phyloP scores from a whole-genome alignment of 2,329 filamentous ascomycete species.

The Hansfordia pulvinata region DNA sequence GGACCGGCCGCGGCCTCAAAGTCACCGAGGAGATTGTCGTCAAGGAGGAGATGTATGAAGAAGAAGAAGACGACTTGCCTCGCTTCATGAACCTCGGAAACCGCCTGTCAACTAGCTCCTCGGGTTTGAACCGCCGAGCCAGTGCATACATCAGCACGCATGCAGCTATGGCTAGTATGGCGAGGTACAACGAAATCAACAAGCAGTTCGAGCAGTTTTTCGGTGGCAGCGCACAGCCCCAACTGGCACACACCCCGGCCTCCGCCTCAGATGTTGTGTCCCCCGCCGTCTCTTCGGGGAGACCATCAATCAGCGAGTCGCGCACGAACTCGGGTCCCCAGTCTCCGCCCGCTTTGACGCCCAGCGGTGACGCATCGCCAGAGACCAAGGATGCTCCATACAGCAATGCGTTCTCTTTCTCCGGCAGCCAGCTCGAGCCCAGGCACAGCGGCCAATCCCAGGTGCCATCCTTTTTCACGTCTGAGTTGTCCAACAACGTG shows the following conservation, averaged over 20 bases:
- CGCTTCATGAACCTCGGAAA: conserved; percentile 50
- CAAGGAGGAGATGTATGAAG: conserved; percentile 93
- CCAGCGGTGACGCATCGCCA: no score
- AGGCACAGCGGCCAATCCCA: no score
- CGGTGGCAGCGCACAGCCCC: no score
- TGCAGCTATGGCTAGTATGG: conserved; percentile 26
- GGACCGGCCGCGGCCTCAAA: conserved; percentile 69
- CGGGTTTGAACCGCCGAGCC: conserved; percentile 47
- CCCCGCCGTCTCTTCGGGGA: no score
- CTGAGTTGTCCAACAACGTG: conserved; percentile 25
- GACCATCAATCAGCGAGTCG: no score
- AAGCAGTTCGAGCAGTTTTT: conserved; percentile 31
- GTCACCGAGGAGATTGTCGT: conserved; percentile 78
- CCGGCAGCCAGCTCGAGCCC: conserved; percentile 11
- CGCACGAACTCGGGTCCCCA: no score
- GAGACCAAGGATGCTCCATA: conserved; percentile 10
- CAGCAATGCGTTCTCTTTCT: no score
- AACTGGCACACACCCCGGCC: no score
- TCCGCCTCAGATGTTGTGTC: no score
- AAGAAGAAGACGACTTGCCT: conserved; percentile 73
- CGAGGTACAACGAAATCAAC: conserved; percentile 31
- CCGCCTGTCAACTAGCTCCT: conserved; percentile 44
- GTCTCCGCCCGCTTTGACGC: no score
- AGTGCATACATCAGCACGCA: conserved; percentile 31
- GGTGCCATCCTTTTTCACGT: conserved; percentile 26